phyloP scores from a whole-genome alignment of 768 basidiomycete genomes.

The Boletus sp. region DNA sequence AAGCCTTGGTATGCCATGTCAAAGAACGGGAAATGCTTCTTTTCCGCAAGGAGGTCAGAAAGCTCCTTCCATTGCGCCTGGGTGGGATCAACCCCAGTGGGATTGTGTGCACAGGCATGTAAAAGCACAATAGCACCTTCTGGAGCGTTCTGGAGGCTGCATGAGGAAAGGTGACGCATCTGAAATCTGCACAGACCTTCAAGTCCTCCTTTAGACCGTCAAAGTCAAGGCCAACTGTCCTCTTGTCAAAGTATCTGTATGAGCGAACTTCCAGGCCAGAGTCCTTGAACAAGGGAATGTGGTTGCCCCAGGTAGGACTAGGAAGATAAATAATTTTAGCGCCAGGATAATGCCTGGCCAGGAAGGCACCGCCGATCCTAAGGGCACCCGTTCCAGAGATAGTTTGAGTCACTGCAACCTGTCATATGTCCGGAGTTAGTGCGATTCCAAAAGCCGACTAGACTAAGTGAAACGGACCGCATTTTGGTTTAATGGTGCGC shows the following conservation, averaged over 20 bases:
- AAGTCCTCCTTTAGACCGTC: conserved; percentile 87
- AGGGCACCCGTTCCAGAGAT: conserved; percentile 98
- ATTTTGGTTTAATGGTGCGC: conserved; percentile 65
- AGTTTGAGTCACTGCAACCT: conserved; percentile 88
- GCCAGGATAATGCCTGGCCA: conserved; percentile 85
- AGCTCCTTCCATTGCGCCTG: conserved; percentile 90
- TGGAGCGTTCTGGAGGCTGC: conserved; percentile 52
- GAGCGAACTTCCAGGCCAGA: conserved; percentile 90
- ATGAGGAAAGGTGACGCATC: conserved; percentile 12
- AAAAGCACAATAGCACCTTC: conserved; percentile 83
- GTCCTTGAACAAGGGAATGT: conserved; percentile 90
- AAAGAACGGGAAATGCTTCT: conserved; percentile 94
- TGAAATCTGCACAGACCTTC: conserved; percentile 48
- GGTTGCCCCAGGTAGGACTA: conserved; percentile 95
- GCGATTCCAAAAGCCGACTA: background rate
- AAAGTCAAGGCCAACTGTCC: conserved; percentile 90
- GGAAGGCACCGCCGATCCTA: conserved; percentile 90
- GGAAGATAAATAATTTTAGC: conserved; percentile 90
- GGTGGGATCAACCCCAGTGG: conserved; percentile 97
- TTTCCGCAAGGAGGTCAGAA: conserved; percentile 83
- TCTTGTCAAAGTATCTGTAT: conserved; percentile 94
- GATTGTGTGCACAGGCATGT: conserved; percentile 98
- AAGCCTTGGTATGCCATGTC: conserved; percentile 99
- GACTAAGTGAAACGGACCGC: conserved; percentile 51
- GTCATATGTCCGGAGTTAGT: conserved; percentile 3